Conservation (phyloP, 495 filamentous ascomycete species). For the Podospora bellae-mahoneyi region DNA sequence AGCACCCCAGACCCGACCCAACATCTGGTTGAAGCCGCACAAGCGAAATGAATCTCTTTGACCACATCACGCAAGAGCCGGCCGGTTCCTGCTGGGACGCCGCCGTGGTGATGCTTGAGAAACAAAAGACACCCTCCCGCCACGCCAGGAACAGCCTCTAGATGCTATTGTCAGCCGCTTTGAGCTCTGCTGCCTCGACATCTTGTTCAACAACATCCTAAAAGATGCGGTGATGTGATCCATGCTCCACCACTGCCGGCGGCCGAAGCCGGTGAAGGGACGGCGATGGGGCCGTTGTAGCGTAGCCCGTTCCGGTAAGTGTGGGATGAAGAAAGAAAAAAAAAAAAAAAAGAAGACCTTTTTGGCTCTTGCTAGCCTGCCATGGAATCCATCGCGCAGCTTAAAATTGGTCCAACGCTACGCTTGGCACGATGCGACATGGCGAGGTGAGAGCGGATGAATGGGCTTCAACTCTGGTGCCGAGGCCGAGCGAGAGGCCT, state of each 20-base stretch:
- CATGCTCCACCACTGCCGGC: neutral
- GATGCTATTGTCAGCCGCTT: neutral
- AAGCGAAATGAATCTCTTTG: slow-evolving; percentile 5
- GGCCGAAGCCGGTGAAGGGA: neutral
- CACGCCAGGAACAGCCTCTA: neutral
- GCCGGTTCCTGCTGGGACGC: neutral
- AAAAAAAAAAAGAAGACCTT: neutral
- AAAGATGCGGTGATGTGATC: neutral
- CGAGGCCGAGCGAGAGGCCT: neutral
- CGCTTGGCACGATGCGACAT: neutral
- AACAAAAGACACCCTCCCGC: neutral
- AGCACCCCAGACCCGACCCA: neutral
- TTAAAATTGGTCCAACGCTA: neutral
- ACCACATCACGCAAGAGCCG: slow-evolving; percentile 1
- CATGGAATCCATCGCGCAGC: neutral
- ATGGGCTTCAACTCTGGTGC: neutral
- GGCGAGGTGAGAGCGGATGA: neutral
- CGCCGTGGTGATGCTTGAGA: neutral
- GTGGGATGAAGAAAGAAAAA: neutral
- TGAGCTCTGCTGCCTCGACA: neutral
- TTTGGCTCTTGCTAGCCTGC: neutral
- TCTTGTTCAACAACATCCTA: neutral
- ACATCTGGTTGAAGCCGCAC: neutral
- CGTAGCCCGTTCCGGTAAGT: neutral
- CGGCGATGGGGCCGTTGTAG: neutral